Evolutionary conservation across 31 red algal genomes (phyloP), one percentile per base, ranked within the genome.

Genomic region (Odonthalia washingtoniensis): DNA sequence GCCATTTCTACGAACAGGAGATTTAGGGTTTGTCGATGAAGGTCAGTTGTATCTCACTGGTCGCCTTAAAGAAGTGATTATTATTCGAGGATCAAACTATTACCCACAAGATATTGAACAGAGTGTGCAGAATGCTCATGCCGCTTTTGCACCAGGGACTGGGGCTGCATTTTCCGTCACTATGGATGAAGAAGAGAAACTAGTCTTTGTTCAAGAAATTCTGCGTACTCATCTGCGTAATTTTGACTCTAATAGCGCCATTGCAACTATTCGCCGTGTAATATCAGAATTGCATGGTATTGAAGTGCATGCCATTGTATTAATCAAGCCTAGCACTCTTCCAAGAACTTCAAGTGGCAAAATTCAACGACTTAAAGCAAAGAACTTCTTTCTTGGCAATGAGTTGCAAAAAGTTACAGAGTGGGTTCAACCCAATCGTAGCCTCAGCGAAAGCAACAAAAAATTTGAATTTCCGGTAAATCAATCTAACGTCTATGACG

Each of bases 51-150:
- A 39, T 75, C 31, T 75, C 64, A 39, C n/a, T 42, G 39, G 72
- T 40, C 32, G 72, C 31, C 32, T 75, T 39, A 75, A 75, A 41
- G 72, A 75, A 39, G 31, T 75, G 72, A 75, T 75, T 41, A 75
- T 75, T 75, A 27, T 75, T 35, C n/a, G 72, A 40, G 72, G 72
- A 27, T 39, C 33, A 27, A 75, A 75, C 39, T 75, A 75, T 39
- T 75, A 75, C 38, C 72, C 72, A 27, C 72, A 75, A 41, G 72
- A 75, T 41, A 40, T 75, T 27, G 72, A 75, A 41, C 26, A 27
- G 26, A 75, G 33, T 28, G 72, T 39, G 33, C 33, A 75, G 72
- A 41, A 35, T 28, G 26, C 35, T 41, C 31, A 41, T 41, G 38
- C n/a, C 32, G 38, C 33, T 36, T 41, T 42, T 75, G 33, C 33